Percentiles rank a stretch among this genome's conserved stretches.
phyloP scores from a whole-genome alignment of 163 green algal species.

The Scenedesmus sp. region DNA sequence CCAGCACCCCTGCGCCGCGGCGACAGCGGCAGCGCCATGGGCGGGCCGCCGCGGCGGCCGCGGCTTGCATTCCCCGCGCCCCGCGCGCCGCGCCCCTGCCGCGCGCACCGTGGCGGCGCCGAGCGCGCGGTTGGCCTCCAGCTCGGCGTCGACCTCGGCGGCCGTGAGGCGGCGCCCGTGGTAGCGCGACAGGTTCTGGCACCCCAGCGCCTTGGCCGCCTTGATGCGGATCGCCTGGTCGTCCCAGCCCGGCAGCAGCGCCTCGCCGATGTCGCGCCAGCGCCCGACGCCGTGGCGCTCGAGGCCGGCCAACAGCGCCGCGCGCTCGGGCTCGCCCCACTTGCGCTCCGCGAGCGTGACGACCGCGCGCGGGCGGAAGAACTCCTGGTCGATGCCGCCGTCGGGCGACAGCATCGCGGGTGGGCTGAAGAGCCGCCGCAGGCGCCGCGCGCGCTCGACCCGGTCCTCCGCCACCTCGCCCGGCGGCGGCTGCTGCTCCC shows the following conservation, averaged over 20 bases:
- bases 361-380: slow-evolving; percentile 79
- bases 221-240: slow-evolving; percentile 68
- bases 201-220: slow-evolving; percentile 68
- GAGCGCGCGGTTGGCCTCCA: slow-evolving; percentile 54
- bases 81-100: slow-evolving; percentile 57
- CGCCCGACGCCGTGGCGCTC: slow-evolving; percentile 73
- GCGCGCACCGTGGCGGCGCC: slow-evolving; percentile 64
- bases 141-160: slow-evolving; percentile 9
- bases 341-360: slow-evolving; percentile 63
- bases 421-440: slow-evolving; percentile 72
- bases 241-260: slow-evolving; percentile 65
- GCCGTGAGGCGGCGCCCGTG: slow-evolving; percentile 25
- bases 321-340: slow-evolving; percentile 67
- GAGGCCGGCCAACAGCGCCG: slow-evolving; percentile 70
- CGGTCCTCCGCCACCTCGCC: slow-evolving; percentile 10
- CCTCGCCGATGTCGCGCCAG: slow-evolving; percentile 73
- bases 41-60: too few relatives aligned
- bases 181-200: slow-evolving; percentile 64
- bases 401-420: slow-evolving; percentile 68
- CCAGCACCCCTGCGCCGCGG: slow-evolving; percentile 78
- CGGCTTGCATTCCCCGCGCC: slow-evolving; percentile 58
- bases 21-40: too few relatives aligned
- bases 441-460: slow-evolving; percentile 61
- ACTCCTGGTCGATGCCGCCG: slow-evolving; percentile 75
- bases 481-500: neutral